Conservation (phyloP, 2,329 filamentous ascomycete species). For the Fusarium burgessii region DNA sequence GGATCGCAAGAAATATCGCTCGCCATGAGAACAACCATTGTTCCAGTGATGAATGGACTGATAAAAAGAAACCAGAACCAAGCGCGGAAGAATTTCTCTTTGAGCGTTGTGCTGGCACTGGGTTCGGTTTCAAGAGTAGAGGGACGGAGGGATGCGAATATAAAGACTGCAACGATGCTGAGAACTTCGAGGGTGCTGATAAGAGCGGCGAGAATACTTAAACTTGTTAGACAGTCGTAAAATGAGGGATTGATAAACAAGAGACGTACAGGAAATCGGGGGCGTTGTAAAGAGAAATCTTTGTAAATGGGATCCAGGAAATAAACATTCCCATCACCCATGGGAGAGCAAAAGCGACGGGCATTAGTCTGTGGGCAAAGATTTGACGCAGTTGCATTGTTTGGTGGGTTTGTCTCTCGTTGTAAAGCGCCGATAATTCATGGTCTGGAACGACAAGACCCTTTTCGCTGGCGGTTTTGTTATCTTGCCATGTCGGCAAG, state of each 20-base stretch:
- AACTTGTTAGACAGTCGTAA: not conserved
- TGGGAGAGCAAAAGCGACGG: conserved; percentile 28
- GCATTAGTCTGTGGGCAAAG: conserved; percentile 16
- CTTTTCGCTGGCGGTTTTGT: conserved; percentile 7
- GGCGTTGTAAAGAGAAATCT: conserved; percentile 20
- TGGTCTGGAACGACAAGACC: not conserved
- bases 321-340: conserved; percentile 34
- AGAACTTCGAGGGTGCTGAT: conserved; percentile 35
- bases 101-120: not conserved
- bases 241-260: not conserved
- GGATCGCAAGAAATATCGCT: conserved; percentile 38
- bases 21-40: conserved; percentile 28
- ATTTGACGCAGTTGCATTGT: conserved; percentile 4
- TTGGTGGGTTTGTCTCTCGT: not conserved
- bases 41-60: conserved; percentile 23
- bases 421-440: not conserved
- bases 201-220: conserved; percentile 24
- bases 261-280: conserved; percentile 28
- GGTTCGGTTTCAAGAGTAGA: not conserved
- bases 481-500: conserved; percentile 21
- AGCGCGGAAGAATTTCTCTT: conserved; percentile 18
- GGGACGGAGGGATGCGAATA: conserved; percentile 22
- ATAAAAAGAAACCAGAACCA: conserved; percentile 39
- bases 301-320: conserved; percentile 35
- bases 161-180: conserved; percentile 31